Percentiles rank a stretch among this genome's conserved stretches.
Conservation (phyloP, 129 eudicot genomes). For the Kitagawia praeruptora region DNA sequence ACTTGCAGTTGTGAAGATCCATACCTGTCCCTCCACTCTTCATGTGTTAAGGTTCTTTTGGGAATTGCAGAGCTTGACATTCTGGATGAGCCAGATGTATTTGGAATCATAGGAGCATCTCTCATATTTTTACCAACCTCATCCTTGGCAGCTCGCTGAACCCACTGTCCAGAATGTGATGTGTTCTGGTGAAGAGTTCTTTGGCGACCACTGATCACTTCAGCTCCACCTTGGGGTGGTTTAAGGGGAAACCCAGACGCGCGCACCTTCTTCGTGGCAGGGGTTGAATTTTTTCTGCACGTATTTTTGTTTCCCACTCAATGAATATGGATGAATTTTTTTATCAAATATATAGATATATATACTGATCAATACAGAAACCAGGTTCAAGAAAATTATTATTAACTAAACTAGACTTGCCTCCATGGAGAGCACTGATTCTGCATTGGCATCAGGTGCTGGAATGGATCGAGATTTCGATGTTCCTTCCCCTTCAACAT, state of each 20-base stretch:
- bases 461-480: neutral
- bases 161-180: constrained; percentile 90
- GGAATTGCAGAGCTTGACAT: constrained; percentile 61
- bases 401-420: neutral
- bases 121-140: constrained; percentile 54
- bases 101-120: constrained; percentile 40
- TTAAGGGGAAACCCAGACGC: no score
- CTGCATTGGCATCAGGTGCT: neutral
- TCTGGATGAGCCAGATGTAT: constrained; percentile 46
- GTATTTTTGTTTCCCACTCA: constrained; percentile 5
- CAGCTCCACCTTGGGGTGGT: no score
- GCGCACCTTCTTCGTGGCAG: constrained; percentile 71
- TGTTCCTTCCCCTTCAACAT: neutral
- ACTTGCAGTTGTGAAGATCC: constrained; percentile 41
- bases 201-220: constrained; percentile 24
- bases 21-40: constrained; percentile 31
- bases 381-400: neutral
- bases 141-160: constrained; percentile 63
- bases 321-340: neutral
- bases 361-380: neutral
- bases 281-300: constrained; percentile 76
- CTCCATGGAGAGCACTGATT: neutral
- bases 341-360: neutral
- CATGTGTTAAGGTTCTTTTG: neutral
- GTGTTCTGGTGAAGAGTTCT: constrained; percentile 42